Evolutionary conservation across 768 basidiomycete genomes (phyloP).

Genomic region (Obba rivulosa): DNA sequence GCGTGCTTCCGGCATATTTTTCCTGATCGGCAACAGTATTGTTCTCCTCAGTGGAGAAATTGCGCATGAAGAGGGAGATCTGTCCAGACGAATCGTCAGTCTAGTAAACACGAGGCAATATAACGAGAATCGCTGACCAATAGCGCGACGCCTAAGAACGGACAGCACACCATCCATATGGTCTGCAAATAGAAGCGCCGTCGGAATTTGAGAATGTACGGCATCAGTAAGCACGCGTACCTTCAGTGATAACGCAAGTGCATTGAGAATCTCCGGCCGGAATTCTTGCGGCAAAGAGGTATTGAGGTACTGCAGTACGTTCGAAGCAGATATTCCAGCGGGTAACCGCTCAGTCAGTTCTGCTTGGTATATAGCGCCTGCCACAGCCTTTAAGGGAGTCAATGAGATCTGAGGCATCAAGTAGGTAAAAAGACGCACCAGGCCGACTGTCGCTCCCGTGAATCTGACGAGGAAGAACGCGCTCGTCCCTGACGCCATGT

Average conservation of each 20-base stretch:
- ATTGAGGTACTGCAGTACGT: slow-evolving; percentile 48
- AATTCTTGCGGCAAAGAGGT: slow-evolving; percentile 41
- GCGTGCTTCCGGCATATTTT: slow-evolving; percentile 1
- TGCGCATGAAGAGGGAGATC: slow-evolving; percentile 25
- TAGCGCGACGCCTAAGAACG: slow-evolving; percentile 60
- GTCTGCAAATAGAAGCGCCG: slow-evolving; percentile 34
- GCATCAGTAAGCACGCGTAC: slow-evolving; percentile 27
- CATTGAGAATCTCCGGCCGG: slow-evolving; percentile 41
- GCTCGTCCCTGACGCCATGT: slow-evolving; percentile 75
- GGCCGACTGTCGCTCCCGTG: slow-evolving; percentile 77
- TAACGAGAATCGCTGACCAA: slow-evolving; percentile 38
- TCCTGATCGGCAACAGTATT: not conserved
- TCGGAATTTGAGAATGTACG: not conserved
- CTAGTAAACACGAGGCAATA: slow-evolving; percentile 4
- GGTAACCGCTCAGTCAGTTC: slow-evolving; percentile 47
- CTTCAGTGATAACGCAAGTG: slow-evolving; percentile 59
- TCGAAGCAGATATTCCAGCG: slow-evolving; percentile 34
- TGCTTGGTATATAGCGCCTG: slow-evolving; percentile 69
- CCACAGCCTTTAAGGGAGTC: slow-evolving; percentile 48
- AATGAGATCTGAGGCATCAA: not conserved
- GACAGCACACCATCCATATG: slow-evolving; percentile 71
- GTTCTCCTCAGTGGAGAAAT: slow-evolving; percentile 10
- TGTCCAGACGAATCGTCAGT: slow-evolving; percentile 4
- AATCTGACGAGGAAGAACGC: slow-evolving; percentile 87
- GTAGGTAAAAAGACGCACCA: slow-evolving; percentile 42